These are phyloP conservation scores for Otatea glauca DNA, from an alignment of 176 grass and related monocot genomes.

Conservation along the genomic window DNA sequence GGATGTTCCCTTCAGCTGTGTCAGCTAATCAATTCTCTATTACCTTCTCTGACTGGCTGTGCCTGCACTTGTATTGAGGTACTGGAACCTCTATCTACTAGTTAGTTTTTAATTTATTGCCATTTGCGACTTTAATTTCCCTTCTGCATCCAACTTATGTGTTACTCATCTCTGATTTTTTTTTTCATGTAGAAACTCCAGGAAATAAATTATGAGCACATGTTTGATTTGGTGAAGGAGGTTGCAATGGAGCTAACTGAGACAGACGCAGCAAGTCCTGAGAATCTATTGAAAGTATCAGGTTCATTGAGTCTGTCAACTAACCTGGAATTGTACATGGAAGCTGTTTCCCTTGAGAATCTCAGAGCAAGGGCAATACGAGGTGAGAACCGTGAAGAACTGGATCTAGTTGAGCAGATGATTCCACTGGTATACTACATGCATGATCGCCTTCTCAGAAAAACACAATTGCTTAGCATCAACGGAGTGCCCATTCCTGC, in stretches of 20 bases:
- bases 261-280: constrained; percentile 43
- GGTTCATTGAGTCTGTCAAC: constrained; percentile 71
- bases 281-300: constrained; percentile 62
- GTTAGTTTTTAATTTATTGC: constrained; percentile 14
- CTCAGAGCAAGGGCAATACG: constrained; percentile 56
- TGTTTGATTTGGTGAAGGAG: constrained; percentile 63
- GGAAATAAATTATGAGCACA: constrained; percentile 59
- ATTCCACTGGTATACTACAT: constrained; percentile 72
- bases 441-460: constrained; percentile 70
- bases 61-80: constrained; percentile 81
- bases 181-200: constrained; percentile 62
- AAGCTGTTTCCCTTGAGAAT: constrained; percentile 90
- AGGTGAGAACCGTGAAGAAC: constrained; percentile 62
- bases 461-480: constrained; percentile 80
- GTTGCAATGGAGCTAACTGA: constrained; percentile 52
- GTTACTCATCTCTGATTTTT: constrained; percentile 36
- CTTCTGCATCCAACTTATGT: not conserved
- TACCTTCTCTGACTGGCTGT: constrained; percentile 50
- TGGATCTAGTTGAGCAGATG: constrained; percentile 61
- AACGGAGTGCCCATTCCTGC: constrained; percentile 89
- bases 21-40: constrained; percentile 61
- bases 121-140: constrained; percentile 9
- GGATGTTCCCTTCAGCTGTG: constrained; percentile 73
- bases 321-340: constrained; percentile 93
- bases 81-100: constrained; percentile 43